A percentile compares a stretch with the other conserved stretches of the same genome.
phyloP scores from a whole-genome alignment of 2,329 filamentous ascomycete genomes.

The Diaporthe sp. region DNA sequence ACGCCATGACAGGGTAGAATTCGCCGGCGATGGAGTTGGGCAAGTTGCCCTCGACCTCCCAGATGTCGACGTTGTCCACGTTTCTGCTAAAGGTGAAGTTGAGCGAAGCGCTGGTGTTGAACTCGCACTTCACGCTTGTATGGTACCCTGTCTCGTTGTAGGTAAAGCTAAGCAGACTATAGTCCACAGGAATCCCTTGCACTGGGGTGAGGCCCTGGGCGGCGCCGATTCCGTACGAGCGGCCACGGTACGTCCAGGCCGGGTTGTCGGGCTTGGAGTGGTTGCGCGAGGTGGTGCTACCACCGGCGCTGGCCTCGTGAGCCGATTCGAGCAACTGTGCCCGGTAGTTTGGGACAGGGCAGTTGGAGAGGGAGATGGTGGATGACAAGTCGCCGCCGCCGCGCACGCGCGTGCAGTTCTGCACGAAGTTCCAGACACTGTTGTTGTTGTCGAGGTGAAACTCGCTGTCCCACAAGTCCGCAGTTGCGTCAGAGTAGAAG shows the following conservation, averaged over 20 bases:
- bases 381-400: neutral
- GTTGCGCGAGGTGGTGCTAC: neutral
- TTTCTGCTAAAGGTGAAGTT: neutral
- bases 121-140: neutral
- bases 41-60: neutral
- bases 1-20: neutral
- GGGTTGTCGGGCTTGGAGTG: neutral
- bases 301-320: neutral
- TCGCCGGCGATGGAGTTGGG: neutral
- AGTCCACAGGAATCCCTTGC: neutral
- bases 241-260: neutral
- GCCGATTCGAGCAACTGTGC: neutral
- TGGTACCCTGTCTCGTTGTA: neutral
- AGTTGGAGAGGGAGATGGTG: neutral
- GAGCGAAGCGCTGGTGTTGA: neutral
- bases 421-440: neutral
- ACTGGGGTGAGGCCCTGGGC: neutral
- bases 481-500: neutral
- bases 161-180: neutral
- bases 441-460: neutral
- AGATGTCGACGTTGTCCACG: neutral
- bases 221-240: neutral
- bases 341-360: neutral
- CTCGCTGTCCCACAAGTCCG: neutral
- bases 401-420: neutral